phyloP scores from a whole-genome alignment of 1,139 yeast species.

The Protomyces inundatus region DNA sequence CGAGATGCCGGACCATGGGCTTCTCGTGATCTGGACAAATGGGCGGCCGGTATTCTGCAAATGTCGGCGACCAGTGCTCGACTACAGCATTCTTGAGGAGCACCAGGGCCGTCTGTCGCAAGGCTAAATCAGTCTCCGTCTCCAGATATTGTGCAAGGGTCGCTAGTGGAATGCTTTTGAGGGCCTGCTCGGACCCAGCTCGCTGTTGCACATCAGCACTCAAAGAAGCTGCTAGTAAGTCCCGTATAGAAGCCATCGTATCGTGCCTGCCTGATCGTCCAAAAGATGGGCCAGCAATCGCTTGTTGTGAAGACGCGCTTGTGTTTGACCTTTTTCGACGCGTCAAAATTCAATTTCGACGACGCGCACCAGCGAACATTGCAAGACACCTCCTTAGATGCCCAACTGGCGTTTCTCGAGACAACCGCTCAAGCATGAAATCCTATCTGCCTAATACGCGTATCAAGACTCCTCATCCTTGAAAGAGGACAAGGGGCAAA shows the following conservation, averaged over 20 bases:
- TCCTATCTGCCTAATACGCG: too few species aligned
- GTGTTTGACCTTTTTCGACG: too few species aligned
- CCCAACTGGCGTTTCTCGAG: too few species aligned
- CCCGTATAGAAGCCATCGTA: background rate
- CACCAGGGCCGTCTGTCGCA: slow-evolving; percentile 23
- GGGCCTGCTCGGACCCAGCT: background rate
- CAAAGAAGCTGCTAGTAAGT: background rate
- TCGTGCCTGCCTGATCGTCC: too few species aligned
- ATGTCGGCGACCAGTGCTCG: slow-evolving; percentile 27
- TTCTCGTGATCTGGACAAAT: slow-evolving; percentile 21
- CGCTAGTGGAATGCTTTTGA: background rate
- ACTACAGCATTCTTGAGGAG: slow-evolving; percentile 25
- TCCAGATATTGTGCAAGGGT: background rate
- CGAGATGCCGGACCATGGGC: slow-evolving; percentile 21
- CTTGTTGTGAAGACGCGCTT: too few species aligned
- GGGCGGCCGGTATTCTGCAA: slow-evolving; percentile 24
- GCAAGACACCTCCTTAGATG: too few species aligned
- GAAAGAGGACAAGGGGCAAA: background rate
- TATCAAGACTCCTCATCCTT: too few species aligned
- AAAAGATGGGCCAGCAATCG: too few species aligned
- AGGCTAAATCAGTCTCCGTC: background rate
- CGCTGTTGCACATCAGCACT: background rate
- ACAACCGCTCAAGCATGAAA: too few species aligned
- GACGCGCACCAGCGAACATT: too few species aligned
- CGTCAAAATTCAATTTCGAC: too few species aligned